These are phyloP conservation scores for Backusella morwellensis DNA, from an alignment of 192 early-diverging fungal genomes.

Conservation along the genomic window DNA sequence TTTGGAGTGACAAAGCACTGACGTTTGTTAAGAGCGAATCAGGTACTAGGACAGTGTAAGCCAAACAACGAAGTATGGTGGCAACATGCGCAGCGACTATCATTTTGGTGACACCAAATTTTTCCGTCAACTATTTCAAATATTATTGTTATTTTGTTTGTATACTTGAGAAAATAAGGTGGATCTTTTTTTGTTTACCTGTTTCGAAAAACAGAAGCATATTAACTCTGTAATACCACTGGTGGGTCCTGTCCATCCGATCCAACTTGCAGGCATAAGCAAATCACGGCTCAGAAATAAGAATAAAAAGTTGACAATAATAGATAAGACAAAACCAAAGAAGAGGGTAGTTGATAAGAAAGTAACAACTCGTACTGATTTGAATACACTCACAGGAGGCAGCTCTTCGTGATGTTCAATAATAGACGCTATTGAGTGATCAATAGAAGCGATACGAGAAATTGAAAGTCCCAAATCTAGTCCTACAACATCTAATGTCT, in stretches of 20 bases:
- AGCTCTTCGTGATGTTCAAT: neutral
- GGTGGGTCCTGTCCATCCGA: conserved; percentile 39
- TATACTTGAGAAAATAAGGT: neutral
- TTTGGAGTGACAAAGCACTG: conserved; percentile 27
- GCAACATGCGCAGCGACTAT: conserved; percentile 27
- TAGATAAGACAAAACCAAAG: conserved; percentile 30
- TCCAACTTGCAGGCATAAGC: conserved; percentile 26
- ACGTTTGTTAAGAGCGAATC: conserved; percentile 13
- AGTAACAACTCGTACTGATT: conserved; percentile 19
- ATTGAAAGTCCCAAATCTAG: conserved; percentile 20
- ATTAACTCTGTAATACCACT: conserved; percentile 34
- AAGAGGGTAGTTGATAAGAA: conserved; percentile 31
- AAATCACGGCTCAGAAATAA: conserved; percentile 30
- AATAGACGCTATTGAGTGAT: conserved; percentile 9
- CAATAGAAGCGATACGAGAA: conserved; percentile 14
- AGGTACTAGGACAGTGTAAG: conserved; percentile 22
- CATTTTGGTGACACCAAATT: conserved; percentile 28
- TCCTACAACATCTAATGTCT: conserved; percentile 19
- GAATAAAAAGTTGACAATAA: conserved; percentile 35
- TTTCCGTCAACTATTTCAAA: conserved; percentile 29
- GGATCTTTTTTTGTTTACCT: conserved; percentile 22
- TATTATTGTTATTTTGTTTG: neutral
- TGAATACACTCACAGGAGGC: neutral
- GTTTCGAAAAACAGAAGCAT: conserved; percentile 39
- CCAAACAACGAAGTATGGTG: conserved; percentile 17